Conservation (phyloP, 1,139 yeast species). For the Ashbya aceris region DNA sequence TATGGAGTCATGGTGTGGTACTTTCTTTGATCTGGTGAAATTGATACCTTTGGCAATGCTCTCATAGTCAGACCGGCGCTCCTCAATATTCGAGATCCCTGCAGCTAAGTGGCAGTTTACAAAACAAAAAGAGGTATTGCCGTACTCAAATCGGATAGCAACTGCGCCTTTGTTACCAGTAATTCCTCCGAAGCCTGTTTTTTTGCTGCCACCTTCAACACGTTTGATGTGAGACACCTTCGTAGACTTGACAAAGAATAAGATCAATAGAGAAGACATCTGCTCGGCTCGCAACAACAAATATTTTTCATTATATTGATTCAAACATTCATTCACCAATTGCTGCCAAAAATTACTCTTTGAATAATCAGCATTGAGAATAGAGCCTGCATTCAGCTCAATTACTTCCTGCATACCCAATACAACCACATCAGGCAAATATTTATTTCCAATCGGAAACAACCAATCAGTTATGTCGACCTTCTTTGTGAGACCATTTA, state of each 20-base stretch:
- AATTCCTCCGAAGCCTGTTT: slow-evolving; percentile 91
- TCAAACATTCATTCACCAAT: slow-evolving; percentile 47
- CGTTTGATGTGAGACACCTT: slow-evolving; percentile 46
- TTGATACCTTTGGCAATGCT: slow-evolving; percentile 43
- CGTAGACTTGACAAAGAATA: slow-evolving; percentile 55
- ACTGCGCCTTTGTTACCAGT: slow-evolving; percentile 96
- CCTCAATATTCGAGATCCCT: slow-evolving; percentile 67
- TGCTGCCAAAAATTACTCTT: slow-evolving; percentile 58
- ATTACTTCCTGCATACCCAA: slow-evolving; percentile 91
- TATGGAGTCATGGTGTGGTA: slow-evolving; percentile 72
- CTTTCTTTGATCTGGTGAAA: slow-evolving; percentile 42
- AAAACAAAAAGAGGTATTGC: slow-evolving; percentile 66
- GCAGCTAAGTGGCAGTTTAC: slow-evolving; percentile 90
- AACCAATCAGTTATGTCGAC: slow-evolving; percentile 70
- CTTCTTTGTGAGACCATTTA: slow-evolving; percentile 57
- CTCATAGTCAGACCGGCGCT: slow-evolving; percentile 74
- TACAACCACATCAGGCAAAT: slow-evolving; percentile 58
- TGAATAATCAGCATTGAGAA: slow-evolving; percentile 58
- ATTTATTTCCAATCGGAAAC: slow-evolving; percentile 55
- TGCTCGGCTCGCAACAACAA: slow-evolving; percentile 71
- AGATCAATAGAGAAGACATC: slow-evolving; percentile 72
- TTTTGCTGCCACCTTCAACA: slow-evolving; percentile 71
- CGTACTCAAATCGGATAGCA: slow-evolving; percentile 71
- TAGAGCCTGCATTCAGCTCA: slow-evolving; percentile 80
- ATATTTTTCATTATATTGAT: slow-evolving; percentile 42